Conservation (phyloP, 805 yeast species). For the Wickerhamomyces bovis region DNA sequence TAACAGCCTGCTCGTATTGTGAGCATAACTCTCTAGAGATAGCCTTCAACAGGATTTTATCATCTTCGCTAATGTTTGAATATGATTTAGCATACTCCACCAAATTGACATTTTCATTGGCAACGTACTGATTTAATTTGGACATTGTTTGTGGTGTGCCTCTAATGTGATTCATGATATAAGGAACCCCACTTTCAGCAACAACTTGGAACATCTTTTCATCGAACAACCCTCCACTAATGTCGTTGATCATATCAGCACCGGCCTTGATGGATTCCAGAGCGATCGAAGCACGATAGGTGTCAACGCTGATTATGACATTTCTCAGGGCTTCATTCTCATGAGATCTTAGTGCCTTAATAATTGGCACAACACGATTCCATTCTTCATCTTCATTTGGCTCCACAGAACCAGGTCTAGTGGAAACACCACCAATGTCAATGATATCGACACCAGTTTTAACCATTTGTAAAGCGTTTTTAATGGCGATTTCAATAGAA, state of each 20-base stretch:
- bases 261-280: slow-evolving; percentile 62
- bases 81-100: slow-evolving; percentile 28
- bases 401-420: slow-evolving; percentile 75
- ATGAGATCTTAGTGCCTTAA: slow-evolving; percentile 50
- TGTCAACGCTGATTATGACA: slow-evolving; percentile 74
- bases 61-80: slow-evolving; percentile 23
- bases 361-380: slow-evolving; percentile 61
- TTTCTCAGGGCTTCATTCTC: slow-evolving; percentile 30
- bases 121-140: slow-evolving; percentile 46
- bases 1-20: slow-evolving; percentile 50
- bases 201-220: slow-evolving; percentile 58
- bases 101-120: slow-evolving; percentile 30
- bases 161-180: slow-evolving; percentile 77
- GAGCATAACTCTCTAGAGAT: slow-evolving; percentile 60
- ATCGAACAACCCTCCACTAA: slow-evolving; percentile 76
- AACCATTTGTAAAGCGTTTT: slow-evolving; percentile 43
- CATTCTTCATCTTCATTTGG: slow-evolving; percentile 64
- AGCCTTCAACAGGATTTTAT: slow-evolving; percentile 40
- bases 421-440: slow-evolving; percentile 93
- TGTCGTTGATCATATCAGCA: slow-evolving; percentile 89
- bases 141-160: slow-evolving; percentile 78
- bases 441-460: slow-evolving; percentile 64
- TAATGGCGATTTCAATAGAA: slow-evolving; percentile 35
- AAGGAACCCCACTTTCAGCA: slow-evolving; percentile 67
- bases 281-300: slow-evolving; percentile 77